Base-by-base conservation (phyloP, 768 basidiomycete genomes). In the Pisolithus tinctorius region DNA sequence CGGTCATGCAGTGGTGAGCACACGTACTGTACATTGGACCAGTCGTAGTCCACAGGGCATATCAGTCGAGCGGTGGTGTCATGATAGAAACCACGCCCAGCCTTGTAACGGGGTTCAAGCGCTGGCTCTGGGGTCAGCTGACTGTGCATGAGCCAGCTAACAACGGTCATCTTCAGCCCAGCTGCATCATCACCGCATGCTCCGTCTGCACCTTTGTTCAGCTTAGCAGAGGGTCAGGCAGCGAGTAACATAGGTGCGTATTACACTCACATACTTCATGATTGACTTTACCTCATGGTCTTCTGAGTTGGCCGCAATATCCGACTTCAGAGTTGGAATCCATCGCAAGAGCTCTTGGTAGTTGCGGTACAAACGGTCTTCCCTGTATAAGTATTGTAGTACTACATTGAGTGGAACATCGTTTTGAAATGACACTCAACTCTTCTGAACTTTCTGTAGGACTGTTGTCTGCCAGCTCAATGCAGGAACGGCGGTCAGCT, bases 151-250 rank as follows among this genome's bases (percentile, higher is more conserved):
- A 51, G 39, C 54, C 54, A 51, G 1, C 23, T 7, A 2, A 55
- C 37, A 6, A 55, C 30, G 2, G n/a, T 26, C 13, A 6, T 17
- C 46, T 55, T 55, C 6, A 55, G 42, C 14, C 29, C 37, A 0
- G 54, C 50, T 1, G 55, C 37, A 16, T 56, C 48, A 14, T 56
- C 51, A n/a, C 48, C 55, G 2, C 40, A 36, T 6, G 55, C 51
- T 23, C 48, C 27, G 23, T 56, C 51, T n/a, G 55, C 55, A 25
- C 51, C 55, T 38, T 37, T 42, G 4, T 29, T 20, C 7, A 47
- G 17, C 23, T 29, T 9, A 10, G 25, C 8, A 38, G 17, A 29
- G n/a, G 29, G 2, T n/a, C 10, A 6, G 47, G 11, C 2, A 40
- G 37, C 5, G n/a, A 14, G 11, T 34, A 34, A 34, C 11, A 26